A percentile compares a stretch with the other conserved stretches of the same genome.
Evolutionary conservation across 2,329 filamentous ascomycete genomes (phyloP).

Genomic region (Epichloe baconii): DNA sequence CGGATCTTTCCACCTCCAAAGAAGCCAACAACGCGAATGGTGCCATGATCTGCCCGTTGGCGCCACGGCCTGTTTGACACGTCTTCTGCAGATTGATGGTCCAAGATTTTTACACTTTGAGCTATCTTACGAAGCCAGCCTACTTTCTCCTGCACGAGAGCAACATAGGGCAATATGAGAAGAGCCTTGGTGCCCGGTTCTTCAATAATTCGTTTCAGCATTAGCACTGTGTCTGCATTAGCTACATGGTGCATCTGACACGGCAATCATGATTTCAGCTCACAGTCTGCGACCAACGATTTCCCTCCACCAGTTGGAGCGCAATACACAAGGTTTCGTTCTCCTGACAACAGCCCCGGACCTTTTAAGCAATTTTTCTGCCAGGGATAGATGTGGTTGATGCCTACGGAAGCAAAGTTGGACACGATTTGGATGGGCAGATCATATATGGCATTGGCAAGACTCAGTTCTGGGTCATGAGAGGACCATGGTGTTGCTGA

Average conservation of each 20-base stretch:
- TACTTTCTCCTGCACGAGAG: constrained; percentile 68
- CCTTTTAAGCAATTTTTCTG: constrained; percentile 61
- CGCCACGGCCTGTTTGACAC: constrained; percentile 34
- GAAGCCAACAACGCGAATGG: constrained; percentile 55
- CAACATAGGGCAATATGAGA: constrained; percentile 63
- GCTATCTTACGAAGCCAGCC: constrained; percentile 59
- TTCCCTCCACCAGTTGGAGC: constrained; percentile 70
- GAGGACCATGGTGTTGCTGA: constrained; percentile 40
- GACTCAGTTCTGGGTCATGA: constrained; percentile 41
- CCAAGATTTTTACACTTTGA: constrained; percentile 27
- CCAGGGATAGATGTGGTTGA: constrained; percentile 65
- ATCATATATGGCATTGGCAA: constrained; percentile 50
- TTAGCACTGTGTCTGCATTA: constrained; percentile 37
- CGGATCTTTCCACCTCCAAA: constrained; percentile 60
- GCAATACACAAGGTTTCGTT: constrained; percentile 63
- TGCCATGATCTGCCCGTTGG: constrained; percentile 41
- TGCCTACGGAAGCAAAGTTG: constrained; percentile 55
- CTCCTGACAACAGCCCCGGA: constrained; percentile 50
- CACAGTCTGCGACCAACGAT: constrained; percentile 54
- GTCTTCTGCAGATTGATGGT: constrained; percentile 19
- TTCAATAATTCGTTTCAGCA: constrained; percentile 58
- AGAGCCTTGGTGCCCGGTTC: constrained; percentile 53
- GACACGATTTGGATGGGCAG: constrained; percentile 46
- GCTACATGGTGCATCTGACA: background rate
- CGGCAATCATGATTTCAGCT: constrained; percentile 11